Evolutionary conservation across 148 eudicot species (phyloP).

Genomic region (Amaranthus palmeri): DNA sequence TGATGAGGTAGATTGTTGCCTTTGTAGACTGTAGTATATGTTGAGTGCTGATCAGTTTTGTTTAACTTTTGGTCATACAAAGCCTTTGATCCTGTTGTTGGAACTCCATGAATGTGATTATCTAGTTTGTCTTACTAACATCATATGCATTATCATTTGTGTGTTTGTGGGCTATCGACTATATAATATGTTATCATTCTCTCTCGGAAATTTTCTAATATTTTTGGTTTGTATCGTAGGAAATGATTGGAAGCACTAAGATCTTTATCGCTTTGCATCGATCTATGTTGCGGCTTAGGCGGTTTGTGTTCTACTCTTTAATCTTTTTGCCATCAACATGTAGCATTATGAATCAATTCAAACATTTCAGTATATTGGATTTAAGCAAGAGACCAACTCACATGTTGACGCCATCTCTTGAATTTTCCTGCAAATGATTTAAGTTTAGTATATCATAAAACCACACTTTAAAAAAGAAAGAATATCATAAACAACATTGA

Average conservation of each 20-base stretch:
- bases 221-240: slow-evolving; percentile 38
- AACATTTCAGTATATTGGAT: background rate
- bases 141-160: background rate
- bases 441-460: too few species aligned
- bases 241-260: slow-evolving; percentile 76
- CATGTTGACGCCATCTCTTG: background rate
- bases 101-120: background rate
- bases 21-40: background rate
- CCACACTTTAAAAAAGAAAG: too few species aligned
- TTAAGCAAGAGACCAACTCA: background rate
- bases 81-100: background rate
- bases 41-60: background rate
- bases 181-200: background rate
- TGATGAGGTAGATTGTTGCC: slow-evolving; percentile 63
- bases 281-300: slow-evolving; percentile 79
- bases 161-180: background rate
- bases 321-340: slow-evolving; percentile 4
- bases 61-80: background rate
- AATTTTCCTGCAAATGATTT: background rate
- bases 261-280: slow-evolving; percentile 78
- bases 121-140: too few species aligned
- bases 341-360: slow-evolving; percentile 4
- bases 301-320: slow-evolving; percentile 41
- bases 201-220: background rate
- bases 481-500: too few species aligned